phyloP scores from a whole-genome alignment of 768 basidiomycete species.

The Pisolithus sp. region DNA sequence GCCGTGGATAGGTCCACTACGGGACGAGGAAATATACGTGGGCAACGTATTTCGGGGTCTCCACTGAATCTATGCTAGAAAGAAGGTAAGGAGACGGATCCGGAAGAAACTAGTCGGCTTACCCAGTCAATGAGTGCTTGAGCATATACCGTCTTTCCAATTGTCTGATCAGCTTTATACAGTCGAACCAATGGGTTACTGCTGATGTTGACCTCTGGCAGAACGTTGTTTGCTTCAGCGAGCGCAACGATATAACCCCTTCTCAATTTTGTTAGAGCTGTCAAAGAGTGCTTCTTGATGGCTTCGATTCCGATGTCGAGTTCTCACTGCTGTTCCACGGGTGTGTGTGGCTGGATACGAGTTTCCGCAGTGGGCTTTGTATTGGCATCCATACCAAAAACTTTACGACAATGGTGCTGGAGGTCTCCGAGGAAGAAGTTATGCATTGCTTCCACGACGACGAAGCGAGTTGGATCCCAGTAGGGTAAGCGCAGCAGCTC shows the following conservation, averaged over 20 bases:
- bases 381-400: constrained; percentile 12
- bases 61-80: background rate
- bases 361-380: background rate
- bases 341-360: background rate
- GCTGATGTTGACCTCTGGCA: too few species aligned
- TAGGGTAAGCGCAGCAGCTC: constrained; percentile 29
- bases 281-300: background rate
- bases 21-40: background rate
- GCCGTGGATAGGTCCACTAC: background rate
- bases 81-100: too few species aligned
- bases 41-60: background rate
- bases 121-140: too few species aligned
- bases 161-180: too few species aligned
- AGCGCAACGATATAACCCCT: background rate
- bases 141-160: too few species aligned
- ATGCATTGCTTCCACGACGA: constrained; percentile 35
- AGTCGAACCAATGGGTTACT: too few species aligned
- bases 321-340: background rate
- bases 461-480: constrained; percentile 25
- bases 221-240: background rate
- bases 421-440: constrained; percentile 22
- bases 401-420: constrained; percentile 5
- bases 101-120: too few species aligned
- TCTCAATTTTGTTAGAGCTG: background rate
- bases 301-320: background rate